A percentile compares a stretch with the other conserved stretches of the same genome.
Conservation (phyloP, 1,284 basidiomycete genomes). For the Papiliotrema flavescens region DNA sequence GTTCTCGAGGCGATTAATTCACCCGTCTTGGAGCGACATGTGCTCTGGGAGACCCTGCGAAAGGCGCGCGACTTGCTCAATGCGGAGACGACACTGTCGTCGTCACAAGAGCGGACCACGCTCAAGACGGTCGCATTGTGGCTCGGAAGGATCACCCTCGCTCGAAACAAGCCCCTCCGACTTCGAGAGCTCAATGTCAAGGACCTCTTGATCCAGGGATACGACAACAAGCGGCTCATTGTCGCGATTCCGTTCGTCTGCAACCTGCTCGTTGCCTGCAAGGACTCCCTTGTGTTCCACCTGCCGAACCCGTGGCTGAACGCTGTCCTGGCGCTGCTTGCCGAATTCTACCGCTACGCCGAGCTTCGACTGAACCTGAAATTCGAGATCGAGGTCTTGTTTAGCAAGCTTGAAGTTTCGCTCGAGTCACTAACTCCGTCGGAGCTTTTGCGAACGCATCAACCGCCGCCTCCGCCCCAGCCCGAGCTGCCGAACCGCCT, state of each 20-base stretch:
- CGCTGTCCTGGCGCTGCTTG: constrained; percentile 86
- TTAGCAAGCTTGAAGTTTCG: constrained; percentile 85
- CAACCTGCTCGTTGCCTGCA: constrained; percentile 90
- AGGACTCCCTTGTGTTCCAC: constrained; percentile 85
- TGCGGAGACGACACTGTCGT: constrained; percentile 82
- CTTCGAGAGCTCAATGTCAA: constrained; percentile 95
- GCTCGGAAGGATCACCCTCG: constrained; percentile 91
- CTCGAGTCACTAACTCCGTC: constrained; percentile 83
- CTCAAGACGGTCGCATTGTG: constrained; percentile 95
- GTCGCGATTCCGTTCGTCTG: constrained; percentile 98
- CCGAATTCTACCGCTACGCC: constrained; percentile 93
- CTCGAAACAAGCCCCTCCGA: constrained; percentile 85
- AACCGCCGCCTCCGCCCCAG: constrained; percentile 43
- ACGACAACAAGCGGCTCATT: constrained; percentile 84
- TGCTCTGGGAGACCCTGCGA: constrained; percentile 88
- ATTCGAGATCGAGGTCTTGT: constrained; percentile 97
- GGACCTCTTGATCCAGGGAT: constrained; percentile 91
- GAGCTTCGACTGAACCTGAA: constrained; percentile 96
- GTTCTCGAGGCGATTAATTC: constrained; percentile 80
- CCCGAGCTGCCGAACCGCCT: constrained; percentile 37
- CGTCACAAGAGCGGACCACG: constrained; percentile 76
- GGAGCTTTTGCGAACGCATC: constrained; percentile 59
- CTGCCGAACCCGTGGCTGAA: constrained; percentile 98
- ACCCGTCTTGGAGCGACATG: constrained; percentile 63
- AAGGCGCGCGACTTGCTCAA: constrained; percentile 85